Base-by-base conservation (phyloP, 345 rosid genomes). In the Hibiscus mutabilis region DNA sequence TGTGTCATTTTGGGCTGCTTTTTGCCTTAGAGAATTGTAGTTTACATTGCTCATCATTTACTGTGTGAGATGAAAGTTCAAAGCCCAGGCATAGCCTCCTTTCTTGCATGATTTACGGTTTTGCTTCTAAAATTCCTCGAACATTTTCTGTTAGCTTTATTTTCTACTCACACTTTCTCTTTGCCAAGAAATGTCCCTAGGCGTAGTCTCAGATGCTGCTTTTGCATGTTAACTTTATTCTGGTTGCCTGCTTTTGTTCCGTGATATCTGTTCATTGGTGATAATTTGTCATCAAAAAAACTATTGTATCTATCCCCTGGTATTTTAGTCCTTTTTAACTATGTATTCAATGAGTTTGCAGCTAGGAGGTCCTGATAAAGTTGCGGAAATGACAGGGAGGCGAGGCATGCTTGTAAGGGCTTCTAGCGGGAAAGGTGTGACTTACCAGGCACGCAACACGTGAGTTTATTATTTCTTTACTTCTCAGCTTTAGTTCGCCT, bases 391-490 rank as follows among this genome's bases (percentile, higher is more conserved):
- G 84, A 95, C 97, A 57, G 99, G 99, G 75, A 87, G 99, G 80
- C 90, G 96, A 73, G 97, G 99, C 77, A 95, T 95, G 99, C 96
- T 91, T 86, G 99, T 95, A 46, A 90, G 99, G 79, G 93, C 96
- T 19, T 82, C 97, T 37, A 84, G 74, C 58, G 99, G 99, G 76
- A 95, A 90, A 86, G 99, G 99, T 77, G 97, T 95, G 75, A 91
- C 97, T 73, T 95, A 95, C 82, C 97, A 91, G 83, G 89, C 92
- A 79, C 89, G 99, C 68, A 95, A 90, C 81, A 87, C 97, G 99
- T 91, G 81, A 86, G 92, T 83, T 76, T 13, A 69, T 24, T 63
- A 5, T 51, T n/a, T 37, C 27, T 62, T 37, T 68, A 6, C 2
- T 53, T 47, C 46, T 73, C 63, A 22, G n/a, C 27, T 15, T 24